Base-by-base conservation (phyloP, 306 rosid genomes). In the Vachellia pachyceras region DNA sequence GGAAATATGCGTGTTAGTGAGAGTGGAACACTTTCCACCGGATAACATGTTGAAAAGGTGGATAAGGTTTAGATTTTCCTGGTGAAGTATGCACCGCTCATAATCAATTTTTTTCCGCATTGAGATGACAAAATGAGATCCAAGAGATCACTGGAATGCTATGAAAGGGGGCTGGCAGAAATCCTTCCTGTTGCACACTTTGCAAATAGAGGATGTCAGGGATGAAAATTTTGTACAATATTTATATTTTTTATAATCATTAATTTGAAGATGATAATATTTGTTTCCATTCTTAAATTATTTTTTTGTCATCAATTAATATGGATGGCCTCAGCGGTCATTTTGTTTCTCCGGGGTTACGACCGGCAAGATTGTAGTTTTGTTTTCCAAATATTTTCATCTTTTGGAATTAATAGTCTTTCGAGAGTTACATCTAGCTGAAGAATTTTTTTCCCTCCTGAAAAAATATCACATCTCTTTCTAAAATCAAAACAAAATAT, bases 11-110 rank as follows among this genome's bases (percentile, higher is more conserved):
- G 37, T 33, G 35, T 65, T 73, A 46, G 61, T n/a, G 23, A 73
- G 60, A 10, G n/a, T n/a, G 58, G 17, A 45, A 64, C 36, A 35
- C 63, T 69, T 75, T 29, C 58, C 23, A 0, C 10, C 42, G 72
- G 77, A 57, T 46, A 47, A 10, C 76, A 35, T 67, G 10, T 73
- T 65, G 60, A 37, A 64, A 39, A 67, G 49, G 49, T 10, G 49
- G 49, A 45, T 0, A 45, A 12, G 46, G 29, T 66, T 14, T 37
- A 18, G 25, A 39, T 66, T 66, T 66, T 37, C 13, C 20, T n/a
- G 52, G 79, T n/a, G 46, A 29, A 61, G 40, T 11, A 60, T 50
- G 22, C 10, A 5, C 25, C 65, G 14, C 23, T 15, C 15, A 15
- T 36, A 36, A 33, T 35, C 5, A 20, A 64, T 14, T 14, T 22